A percentile compares a stretch with the other conserved stretches of the same genome.
Evolutionary conservation across 768 basidiomycete genomes (phyloP).

Genomic region (Coprinellus aureogranulatus): DNA sequence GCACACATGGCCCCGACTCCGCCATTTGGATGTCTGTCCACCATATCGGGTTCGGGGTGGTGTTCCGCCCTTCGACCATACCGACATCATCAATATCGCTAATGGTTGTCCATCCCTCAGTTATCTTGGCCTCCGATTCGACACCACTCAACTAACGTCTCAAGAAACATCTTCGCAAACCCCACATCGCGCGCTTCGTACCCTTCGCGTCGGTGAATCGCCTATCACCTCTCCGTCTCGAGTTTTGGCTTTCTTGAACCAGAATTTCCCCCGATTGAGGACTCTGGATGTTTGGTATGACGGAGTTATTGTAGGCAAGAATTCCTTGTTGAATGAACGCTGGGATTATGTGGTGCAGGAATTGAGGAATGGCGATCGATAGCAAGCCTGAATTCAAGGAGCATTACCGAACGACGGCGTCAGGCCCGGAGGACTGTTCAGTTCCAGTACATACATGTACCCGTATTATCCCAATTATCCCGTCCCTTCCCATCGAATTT

Average conservation of each 20-base stretch:
- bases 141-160: neutral
- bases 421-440: too few species aligned
- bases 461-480: too few species aligned
- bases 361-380: too few species aligned
- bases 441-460: too few species aligned
- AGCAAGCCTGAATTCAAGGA: too few species aligned
- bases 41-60: neutral
- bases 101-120: neutral
- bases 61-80: neutral
- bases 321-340: too few species aligned
- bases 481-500: too few species aligned
- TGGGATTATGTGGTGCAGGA: too few species aligned
- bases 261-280: neutral
- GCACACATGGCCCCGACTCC: neutral
- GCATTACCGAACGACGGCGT: too few species aligned
- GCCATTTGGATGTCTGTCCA: neutral
- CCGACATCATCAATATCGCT: neutral
- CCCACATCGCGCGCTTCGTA: neutral
- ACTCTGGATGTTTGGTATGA: neutral
- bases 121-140: neutral
- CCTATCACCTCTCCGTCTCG: neutral
- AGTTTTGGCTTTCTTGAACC: neutral
- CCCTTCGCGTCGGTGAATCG: neutral
- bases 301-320: too few species aligned
- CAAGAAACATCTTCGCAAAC: neutral